These are phyloP conservation scores for Agapanthus africanus DNA, from an alignment of 106 monocot species.

Conservation along the genomic window DNA sequence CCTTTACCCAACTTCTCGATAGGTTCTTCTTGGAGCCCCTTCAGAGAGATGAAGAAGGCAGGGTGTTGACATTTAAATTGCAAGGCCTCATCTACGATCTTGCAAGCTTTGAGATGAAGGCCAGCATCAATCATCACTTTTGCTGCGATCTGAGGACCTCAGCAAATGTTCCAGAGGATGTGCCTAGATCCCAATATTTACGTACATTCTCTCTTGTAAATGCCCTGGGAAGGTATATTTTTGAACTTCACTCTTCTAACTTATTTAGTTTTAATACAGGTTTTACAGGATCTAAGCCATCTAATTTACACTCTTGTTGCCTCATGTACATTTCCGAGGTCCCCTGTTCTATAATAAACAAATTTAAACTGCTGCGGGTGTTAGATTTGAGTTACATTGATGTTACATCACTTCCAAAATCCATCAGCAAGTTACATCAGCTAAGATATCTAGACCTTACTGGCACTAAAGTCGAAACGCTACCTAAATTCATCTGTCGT, in stretches of 20 bases:
- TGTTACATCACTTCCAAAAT: background rate
- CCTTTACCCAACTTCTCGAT: background rate
- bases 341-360: background rate
- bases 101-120: background rate
- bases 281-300: background rate
- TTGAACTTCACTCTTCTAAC: background rate
- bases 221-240: background rate
- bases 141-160: no score
- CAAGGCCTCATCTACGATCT: slow-evolving; percentile 9
- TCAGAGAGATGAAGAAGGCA: background rate
- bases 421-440: background rate
- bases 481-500: slow-evolving; percentile 4
- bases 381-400: background rate
- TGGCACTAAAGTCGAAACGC: background rate
- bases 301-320: background rate
- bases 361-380: background rate
- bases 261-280: no score
- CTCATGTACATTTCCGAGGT: no score
- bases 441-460: slow-evolving; percentile 14
- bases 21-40: slow-evolving; percentile 9
- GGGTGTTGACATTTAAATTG: background rate
- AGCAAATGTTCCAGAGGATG: background rate
- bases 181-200: background rate
- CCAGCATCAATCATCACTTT: background rate
- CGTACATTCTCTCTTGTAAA: background rate